Evolutionary conservation across 805 yeast species (phyloP), one percentile per base, ranked within the genome.

Genomic region (Pichia heedii): DNA sequence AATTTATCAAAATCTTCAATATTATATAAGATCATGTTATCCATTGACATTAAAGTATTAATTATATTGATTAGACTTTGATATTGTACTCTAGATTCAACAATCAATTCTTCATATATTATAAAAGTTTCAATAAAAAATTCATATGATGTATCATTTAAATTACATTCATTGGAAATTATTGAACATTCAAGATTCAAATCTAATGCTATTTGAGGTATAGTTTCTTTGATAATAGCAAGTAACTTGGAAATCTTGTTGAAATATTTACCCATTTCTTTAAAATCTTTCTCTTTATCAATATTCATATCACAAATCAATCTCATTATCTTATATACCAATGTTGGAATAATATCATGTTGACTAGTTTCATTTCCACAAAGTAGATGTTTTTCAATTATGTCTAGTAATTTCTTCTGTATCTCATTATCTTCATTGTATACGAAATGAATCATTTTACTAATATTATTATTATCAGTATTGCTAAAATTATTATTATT

Each of bases 91-190:
- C 68, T 63, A 0, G 76, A 71, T 32, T 74, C 79, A 26, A 70
- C 61, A 38, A 76, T 56, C 40, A 64, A 64, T 46, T 77, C 81
- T 60, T 90, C 97, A 58, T 86, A 89, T 0, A 87, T 73, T 1
- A 89, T 74, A 58, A 89, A 85, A 4, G 95, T 82, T 60, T 88
- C 94, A 32, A 85, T 89, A 61, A 82, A 86, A 55, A 87, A 79
- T 63, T 93, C 98, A 63, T 85, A 85, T 15, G 90, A 70, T 26
- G 87, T 78, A 47, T 83, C 87, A 45, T 79, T 81, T 33, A 79
- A 67, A 16, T 71, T 67, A 22, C 82, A 67, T 60, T 84, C 90
- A 58, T 93, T 96, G 0, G 97, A 90, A 3, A 85, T 62, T 15
- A 76, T 65, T 0, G 95, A 96, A 33, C 81, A 73, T 40, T 77